Conservation (phyloP, 805 yeast genomes). For the Teunomyces barrocoloradensis region DNA sequence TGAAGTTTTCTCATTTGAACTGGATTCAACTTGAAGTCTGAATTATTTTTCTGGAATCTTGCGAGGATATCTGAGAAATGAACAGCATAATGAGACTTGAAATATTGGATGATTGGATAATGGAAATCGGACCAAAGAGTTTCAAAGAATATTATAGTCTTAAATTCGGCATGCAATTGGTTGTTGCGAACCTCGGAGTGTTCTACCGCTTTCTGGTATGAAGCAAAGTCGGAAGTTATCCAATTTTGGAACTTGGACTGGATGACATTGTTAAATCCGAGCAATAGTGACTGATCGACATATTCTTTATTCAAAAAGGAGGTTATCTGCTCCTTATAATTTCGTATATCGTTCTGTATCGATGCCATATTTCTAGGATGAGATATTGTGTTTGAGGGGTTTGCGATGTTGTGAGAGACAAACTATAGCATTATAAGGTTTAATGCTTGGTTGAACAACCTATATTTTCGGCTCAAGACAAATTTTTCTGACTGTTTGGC, state of each 20-base stretch:
- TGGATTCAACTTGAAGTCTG: constrained; percentile 27
- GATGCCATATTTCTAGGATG: background rate
- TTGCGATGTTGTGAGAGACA: background rate
- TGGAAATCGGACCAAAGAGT: constrained; percentile 60
- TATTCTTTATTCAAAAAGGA: constrained; percentile 19
- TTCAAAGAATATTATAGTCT: constrained; percentile 37
- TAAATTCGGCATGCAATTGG: constrained; percentile 34
- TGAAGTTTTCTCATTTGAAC: constrained; percentile 60
- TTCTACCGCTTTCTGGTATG: constrained; percentile 20
- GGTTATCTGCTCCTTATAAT: constrained; percentile 25
- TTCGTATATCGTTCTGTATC: constrained; percentile 4
- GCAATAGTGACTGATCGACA: constrained; percentile 42
- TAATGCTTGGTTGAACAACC: background rate
- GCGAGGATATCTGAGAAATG: constrained; percentile 17
- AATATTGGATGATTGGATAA: constrained; percentile 61
- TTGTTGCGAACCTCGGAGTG: constrained; percentile 10
- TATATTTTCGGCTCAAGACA: background rate
- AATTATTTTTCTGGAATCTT: constrained; percentile 15
- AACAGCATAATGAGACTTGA: constrained; percentile 38
- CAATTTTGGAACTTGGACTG: constrained; percentile 47
- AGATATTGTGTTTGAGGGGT: background rate
- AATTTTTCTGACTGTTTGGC: background rate
- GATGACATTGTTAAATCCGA: constrained; percentile 48
- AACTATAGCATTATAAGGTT: constrained; percentile 2
- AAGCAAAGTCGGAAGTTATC: constrained; percentile 36